Base-by-base conservation (phyloP, 2,329 filamentous ascomycete species). In the Zasmidium angulare region DNA sequence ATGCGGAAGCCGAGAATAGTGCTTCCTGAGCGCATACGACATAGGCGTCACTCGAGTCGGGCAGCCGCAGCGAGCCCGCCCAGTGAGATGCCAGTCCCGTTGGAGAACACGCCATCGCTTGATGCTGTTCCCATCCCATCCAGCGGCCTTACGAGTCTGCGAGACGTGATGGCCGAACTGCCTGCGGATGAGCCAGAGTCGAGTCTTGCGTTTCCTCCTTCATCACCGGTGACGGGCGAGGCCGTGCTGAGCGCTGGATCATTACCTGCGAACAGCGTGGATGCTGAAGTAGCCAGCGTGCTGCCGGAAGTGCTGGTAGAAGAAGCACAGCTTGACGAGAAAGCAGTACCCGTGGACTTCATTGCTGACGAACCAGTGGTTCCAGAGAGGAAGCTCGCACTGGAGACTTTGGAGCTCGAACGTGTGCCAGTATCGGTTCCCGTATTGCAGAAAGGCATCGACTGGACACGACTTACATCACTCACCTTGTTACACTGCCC, bases 341-440 rank as follows among this genome's bases (percentile, higher is more conserved):
- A 63, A 54, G 46, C 50, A 4, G 46, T 56, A 4, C 31, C 53
- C 17, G 17, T 55, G n/a, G 66, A 66, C 29, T 57, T 50, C 23
- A 55, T 59, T n/a, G 49, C 60, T 12, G 46, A 60, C 21, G 70
- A 58, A 40, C 24, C 75, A 63, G 78, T 78, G 46, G 74, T 77
- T 20, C 74, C 84, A 1, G 80, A 84, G 29, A 82, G 81, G 31
- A 85, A 85, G 66, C 76, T 95, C 17, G 83, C 80, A 61, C 76
- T 95, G n/a, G 86, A 90, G 59, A 85, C 81, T 1, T 78, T 95
- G 10, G 89, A 92, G 73, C 79, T 95, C 1, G 90, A 95, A 73
- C 84, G 89, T 22, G 83, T 93, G 2, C 83, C 85, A 0, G 76
- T 95, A n/a, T 91, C 88, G 1, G 82, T 91, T 46, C 80, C 86